Conservation (phyloP, 2,329 filamentous ascomycete genomes). For the Calonectria henricotiae region DNA sequence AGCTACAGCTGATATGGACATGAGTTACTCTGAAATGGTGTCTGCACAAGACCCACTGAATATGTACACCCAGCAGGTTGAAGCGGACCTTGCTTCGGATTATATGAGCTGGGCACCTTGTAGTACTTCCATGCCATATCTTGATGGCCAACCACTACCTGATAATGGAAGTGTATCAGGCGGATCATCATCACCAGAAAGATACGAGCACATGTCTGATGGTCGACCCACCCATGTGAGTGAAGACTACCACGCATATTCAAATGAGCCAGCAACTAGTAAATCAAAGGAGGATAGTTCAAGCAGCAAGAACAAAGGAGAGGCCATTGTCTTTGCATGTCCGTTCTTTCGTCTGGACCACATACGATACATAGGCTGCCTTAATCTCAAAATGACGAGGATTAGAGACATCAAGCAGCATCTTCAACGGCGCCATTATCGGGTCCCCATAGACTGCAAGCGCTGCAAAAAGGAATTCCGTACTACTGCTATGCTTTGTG, state of each 20-base stretch:
- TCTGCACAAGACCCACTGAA: neutral
- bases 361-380: neutral
- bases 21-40: neutral
- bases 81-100: neutral
- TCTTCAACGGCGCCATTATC: neutral
- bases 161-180: too few species aligned
- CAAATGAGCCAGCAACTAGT: neutral
- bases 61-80: neutral
- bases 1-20: neutral
- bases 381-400: conserved; percentile 16
- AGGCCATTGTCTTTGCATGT: conserved; percentile 1
- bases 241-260: neutral
- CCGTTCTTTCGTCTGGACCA: conserved; percentile 6
- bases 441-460: neutral
- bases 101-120: neutral
- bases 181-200: too few species aligned
- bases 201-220: neutral
- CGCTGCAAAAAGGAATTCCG: neutral
- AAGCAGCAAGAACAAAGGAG: neutral
- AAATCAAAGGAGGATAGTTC: neutral
- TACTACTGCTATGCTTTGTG: neutral
- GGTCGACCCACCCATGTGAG: neutral
- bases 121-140: too few species aligned
- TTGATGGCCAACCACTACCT: too few species aligned
- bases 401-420: conserved; percentile 14